A percentile compares a stretch with the other conserved stretches of the same genome.
Evolutionary conservation across 164 flowering plant species (phyloP).

Genomic region (Warburgia ugandensis): DNA sequence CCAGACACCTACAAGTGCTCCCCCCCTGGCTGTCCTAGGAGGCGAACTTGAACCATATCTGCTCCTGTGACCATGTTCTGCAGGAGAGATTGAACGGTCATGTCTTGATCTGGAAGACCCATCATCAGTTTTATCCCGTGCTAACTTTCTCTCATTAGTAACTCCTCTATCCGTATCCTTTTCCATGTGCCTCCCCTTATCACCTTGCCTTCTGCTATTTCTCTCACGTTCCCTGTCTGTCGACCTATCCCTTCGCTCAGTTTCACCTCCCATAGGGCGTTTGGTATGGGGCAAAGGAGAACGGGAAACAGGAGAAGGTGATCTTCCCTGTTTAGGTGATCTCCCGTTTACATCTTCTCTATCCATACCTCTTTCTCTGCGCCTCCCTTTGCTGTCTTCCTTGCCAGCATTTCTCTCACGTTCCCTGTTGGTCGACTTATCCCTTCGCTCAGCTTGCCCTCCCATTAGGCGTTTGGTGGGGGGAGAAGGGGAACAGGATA

Average conservation of each 20-base stretch:
- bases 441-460: constrained; percentile 32
- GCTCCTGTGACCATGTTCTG: too few relatives aligned
- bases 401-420: constrained; percentile 14
- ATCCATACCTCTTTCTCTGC: too few relatives aligned
- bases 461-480: constrained; percentile 37
- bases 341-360: too few relatives aligned
- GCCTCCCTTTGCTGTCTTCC: neutral
- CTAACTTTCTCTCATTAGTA: constrained; percentile 32
- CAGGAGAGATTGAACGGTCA: too few relatives aligned
- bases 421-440: constrained; percentile 17
- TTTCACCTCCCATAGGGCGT: constrained; percentile 2
- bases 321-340: neutral
- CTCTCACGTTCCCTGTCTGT: constrained; percentile 12
- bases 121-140: constrained; percentile 32
- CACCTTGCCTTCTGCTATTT: constrained; percentile 19
- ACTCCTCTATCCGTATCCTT: constrained; percentile 26
- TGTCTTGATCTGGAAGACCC: constrained; percentile 39
- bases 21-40: too few relatives aligned
- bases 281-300: constrained; percentile 8
- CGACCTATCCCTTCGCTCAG: neutral
- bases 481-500: constrained; percentile 47
- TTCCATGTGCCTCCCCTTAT: constrained; percentile 24
- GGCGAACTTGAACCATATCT: too few relatives aligned
- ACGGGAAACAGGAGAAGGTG: neutral
- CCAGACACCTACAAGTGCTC: too few relatives aligned